Conservation (phyloP, 2,329 filamentous ascomycete genomes). For the Colletotrichum australisinense region DNA sequence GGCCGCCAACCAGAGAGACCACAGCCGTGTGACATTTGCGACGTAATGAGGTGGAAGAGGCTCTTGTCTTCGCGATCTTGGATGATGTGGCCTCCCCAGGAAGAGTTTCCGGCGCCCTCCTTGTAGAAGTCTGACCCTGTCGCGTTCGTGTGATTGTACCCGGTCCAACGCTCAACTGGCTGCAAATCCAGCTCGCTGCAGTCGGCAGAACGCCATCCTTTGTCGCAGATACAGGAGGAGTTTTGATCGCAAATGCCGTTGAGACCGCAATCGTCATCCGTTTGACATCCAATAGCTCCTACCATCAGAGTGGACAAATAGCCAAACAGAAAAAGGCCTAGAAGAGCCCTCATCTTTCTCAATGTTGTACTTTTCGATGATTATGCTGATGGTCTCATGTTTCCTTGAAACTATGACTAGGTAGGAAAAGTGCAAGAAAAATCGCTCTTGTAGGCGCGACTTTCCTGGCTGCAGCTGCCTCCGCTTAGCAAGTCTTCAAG, state of each 20-base stretch:
- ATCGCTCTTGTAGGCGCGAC: background rate
- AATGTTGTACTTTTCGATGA: too few relatives aligned
- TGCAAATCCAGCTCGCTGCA: constrained; percentile 58
- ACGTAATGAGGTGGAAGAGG: constrained; percentile 57
- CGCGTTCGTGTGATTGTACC: constrained; percentile 57
- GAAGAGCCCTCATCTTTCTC: background rate
- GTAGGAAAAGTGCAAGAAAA: too few relatives aligned
- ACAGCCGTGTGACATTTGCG: constrained; percentile 58
- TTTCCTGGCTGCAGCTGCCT: background rate
- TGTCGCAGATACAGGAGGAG: constrained; percentile 45
- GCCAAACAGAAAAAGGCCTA: background rate
- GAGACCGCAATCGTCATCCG: constrained; percentile 45
- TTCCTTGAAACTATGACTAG: too few relatives aligned
- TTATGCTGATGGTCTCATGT: too few relatives aligned
- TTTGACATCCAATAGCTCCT: constrained; percentile 27
- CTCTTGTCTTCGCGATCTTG: constrained; percentile 50
- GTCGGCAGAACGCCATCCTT: constrained; percentile 56
- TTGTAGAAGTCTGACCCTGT: constrained; percentile 25
- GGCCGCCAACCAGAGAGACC: constrained; percentile 60
- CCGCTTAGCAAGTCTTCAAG: background rate
- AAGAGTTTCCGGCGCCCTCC: constrained; percentile 50
- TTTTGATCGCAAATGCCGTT: constrained; percentile 42
- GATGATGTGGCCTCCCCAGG: constrained; percentile 60
- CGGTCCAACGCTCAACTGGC: constrained; percentile 51
- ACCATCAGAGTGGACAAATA: background rate